Conservation (phyloP, 192 early-diverging fungal species). For the Coemansia guatemalensis region DNA sequence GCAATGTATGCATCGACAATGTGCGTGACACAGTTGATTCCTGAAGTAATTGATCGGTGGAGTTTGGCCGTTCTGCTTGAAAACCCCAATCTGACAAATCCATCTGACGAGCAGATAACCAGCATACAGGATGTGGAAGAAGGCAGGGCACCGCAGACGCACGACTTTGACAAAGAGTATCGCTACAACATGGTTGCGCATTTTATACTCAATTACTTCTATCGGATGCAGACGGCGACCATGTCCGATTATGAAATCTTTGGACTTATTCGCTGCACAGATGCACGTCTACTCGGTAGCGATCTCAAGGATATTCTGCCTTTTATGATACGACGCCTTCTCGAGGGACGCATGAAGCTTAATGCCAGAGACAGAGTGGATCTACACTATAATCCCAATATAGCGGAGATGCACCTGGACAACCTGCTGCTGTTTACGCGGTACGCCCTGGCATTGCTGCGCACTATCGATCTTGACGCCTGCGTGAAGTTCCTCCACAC, state of each 20-base stretch:
- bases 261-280: conserved; percentile 18
- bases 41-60: conserved; percentile 24
- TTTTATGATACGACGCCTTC: conserved; percentile 18
- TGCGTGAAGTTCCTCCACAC: conserved; percentile 18
- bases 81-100: conserved; percentile 4
- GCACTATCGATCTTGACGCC: not conserved
- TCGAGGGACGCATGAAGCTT: not conserved
- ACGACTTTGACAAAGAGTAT: conserved; percentile 15
- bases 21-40: conserved; percentile 5
- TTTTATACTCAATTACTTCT: conserved; percentile 24
- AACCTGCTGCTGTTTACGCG: conserved; percentile 19
- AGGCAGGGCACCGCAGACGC: not conserved
- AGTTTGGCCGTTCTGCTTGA: conserved; percentile 12
- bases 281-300: conserved; percentile 12
- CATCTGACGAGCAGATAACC: not conserved
- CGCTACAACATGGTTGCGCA: conserved; percentile 17
- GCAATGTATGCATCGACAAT: conserved; percentile 24
- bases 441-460: conserved; percentile 30
- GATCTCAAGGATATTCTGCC: conserved; percentile 32
- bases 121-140: conserved; percentile 4
- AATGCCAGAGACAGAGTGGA: conserved; percentile 1
- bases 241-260: conserved; percentile 31
- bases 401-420: not conserved
- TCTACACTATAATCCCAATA: conserved; percentile 15
- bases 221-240: not conserved